Evolutionary conservation across 768 basidiomycete species (phyloP), one percentile per base, ranked within the genome.

Genomic region (Trametes gibbosa): DNA sequence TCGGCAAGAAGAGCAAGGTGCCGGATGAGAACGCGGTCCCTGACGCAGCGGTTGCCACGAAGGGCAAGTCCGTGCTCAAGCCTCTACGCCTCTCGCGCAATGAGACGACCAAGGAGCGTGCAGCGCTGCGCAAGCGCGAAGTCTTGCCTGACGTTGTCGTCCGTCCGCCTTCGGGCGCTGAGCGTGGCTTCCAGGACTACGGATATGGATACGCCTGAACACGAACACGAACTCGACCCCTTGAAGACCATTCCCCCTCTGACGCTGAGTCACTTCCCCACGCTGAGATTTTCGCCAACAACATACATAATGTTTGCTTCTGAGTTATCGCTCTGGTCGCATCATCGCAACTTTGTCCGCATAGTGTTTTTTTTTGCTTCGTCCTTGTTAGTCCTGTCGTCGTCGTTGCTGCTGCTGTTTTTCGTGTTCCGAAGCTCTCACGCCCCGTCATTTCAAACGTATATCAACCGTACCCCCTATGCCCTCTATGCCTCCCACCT

Each of bases 81-180:
- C 79, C 84, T 60, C 72, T 88, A 65, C 81, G 75, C 63, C 82
- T 90, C 59, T 75, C 74, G 47, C 76, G 85, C 63, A 84, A 81
- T 35, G 85, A 88, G 61, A 87, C 87, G 34, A 78, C 76, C 68
- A 86, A 83, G 71, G 71, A 81, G 69, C 82, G 85, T 53, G 85
- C 81, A 46, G 65, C 77, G 55, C 77, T 86, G 62, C 76, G 83
- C 66, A 79, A 79, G 70, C 72, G 70, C 39, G 85, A 85, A 74
- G 74, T 78, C 50, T 71, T 87, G 29, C 85, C 86, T 32, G 77
- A 81, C 40, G 83, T 87, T 27, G 77, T 85, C 54, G 77, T 87
- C 53, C 77, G 85, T 19, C 84, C 85, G 10, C 85, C 85, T 14
- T 87, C 84, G 12, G 75, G 70, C 45, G 73, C 71, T 61, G 77